Evolutionary conservation across 192 early-diverging fungal genomes (phyloP), one percentile per base, ranked within the genome.

Genomic region (Backusella liffmaniae): DNA sequence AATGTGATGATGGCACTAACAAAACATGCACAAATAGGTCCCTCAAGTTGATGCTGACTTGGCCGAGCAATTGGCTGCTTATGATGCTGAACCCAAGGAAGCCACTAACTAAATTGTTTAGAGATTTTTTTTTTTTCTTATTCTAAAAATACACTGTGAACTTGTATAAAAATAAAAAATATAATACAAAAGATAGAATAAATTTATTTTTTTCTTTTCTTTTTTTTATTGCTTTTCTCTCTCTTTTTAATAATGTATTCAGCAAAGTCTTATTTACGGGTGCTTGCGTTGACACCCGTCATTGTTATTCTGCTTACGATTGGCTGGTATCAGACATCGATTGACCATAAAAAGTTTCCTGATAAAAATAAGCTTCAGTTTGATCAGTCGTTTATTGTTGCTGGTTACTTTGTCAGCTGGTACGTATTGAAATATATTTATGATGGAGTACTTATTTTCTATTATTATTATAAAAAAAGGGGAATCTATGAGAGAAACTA

Each of bases 401-500:
- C 82, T 15, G 82, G 82, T 53, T 83, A 83, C 36, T 83, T 83
- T 69, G 72, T 72, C 37, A 80, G 80, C 30, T 83, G 82, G 82
- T 32, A 32, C 2, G 3, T 32, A 32, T 32, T 32, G 3, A 32
- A 32, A 32, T 3, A 32, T 32, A 32, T 32, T 32, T 32, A 32
- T 32, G 3, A 32, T 32, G 3, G 32, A 32, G 32, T 32, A 32
- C 32, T 32, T 32, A 32, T 32, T 32, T 32, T 32, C 32, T 32
- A 32, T 32, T 32, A 1, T 32, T 32, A 1, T 32, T 32, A 32
- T 32, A 32, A 32, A 32, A 32, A 68, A 73, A 83, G 94, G 94
- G 87, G 86, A 8, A 93, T 94, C 44, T 95, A 95, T 79, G 90
- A 83, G 78, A 84, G 92, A 79, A 83, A 83, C 37, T 91, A 87